Conservation (phyloP, 1,139 yeast species). For the Suhomyces maxii region DNA sequence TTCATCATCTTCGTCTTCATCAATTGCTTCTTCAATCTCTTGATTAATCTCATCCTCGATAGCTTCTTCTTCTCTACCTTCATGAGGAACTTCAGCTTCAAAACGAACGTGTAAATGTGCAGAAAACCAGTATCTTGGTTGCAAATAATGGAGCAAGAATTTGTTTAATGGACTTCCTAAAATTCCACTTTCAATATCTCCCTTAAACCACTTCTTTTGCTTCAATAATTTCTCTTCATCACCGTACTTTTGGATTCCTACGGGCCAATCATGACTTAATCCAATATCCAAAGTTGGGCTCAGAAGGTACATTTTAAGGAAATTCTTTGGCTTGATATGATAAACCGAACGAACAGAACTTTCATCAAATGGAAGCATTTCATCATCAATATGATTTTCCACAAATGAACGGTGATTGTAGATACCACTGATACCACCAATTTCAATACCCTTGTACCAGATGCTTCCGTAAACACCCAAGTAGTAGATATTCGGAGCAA, state of each 20-base stretch:
- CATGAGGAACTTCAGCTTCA: constrained; percentile 46
- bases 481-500: constrained; percentile 86
- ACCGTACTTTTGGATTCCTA: constrained; percentile 70
- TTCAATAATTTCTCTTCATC: constrained; percentile 47
- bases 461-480: constrained; percentile 78
- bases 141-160: constrained; percentile 50
- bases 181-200: constrained; percentile 57
- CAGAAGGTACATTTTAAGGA: constrained; percentile 50
- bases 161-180: constrained; percentile 80
- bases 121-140: constrained; percentile 79
- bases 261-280: constrained; percentile 95
- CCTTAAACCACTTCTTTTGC: constrained; percentile 64
- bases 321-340: constrained; percentile 70
- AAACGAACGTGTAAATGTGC: constrained; percentile 86
- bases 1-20: constrained; percentile 17
- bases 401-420: constrained; percentile 49
- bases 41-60: neutral
- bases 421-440: constrained; percentile 86
- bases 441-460: constrained; percentile 70
- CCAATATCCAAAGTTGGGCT: constrained; percentile 47
- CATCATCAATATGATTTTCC: constrained; percentile 23
- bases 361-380: constrained; percentile 50
- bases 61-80: neutral
- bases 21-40: neutral
- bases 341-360: constrained; percentile 58